Evolutionary conservation across 768 basidiomycete species (phyloP), one percentile per base, ranked within the genome.

Genomic region (Pleurotus cornucopiae): DNA sequence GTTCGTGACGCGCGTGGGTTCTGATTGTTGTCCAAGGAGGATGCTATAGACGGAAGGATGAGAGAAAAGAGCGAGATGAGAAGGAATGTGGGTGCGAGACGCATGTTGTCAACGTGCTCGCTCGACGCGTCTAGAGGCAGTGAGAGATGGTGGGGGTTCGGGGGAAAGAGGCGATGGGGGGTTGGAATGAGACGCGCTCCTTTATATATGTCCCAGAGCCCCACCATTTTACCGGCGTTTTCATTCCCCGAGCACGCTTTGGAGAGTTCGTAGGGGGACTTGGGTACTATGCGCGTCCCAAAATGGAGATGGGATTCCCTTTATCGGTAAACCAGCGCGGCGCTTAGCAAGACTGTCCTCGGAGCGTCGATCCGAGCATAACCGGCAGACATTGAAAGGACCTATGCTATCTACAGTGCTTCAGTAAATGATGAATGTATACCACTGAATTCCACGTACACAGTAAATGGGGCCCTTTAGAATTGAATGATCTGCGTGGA

Each of bases 41-140:
- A 39, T 11, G 26, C 39, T 18, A 51, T 48, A n/a, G 48, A 23
- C 9, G 58, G 41, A 38, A 59, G 18, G 37, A 38, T 20, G 48
- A 59, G 45, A n/a, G 54, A 43, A 46, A 51, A 16, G 51, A 53
- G 51, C 12, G 51, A 53, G 9, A 53, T 16, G 20, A 56, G 38
- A 59, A 59, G 40, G 58, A 59, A 46, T 21, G 58, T 56, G 49
- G 55, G 25, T 40, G 55, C 30, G 9, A 56, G 58, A 59, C 55
- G 58, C 58, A 59, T 59, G 20, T 12, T 53, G 48, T 38, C 48
- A 38, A 53, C 20, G 13, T 12, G 18, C 21, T 14, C 16, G 51
- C 20, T 53, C 38, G 51, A 49, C 48, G 48, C 48, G 48, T 49
- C 48, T 26, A 20, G 23, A 34, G 5, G 51, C 18, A 2, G 16